These are phyloP conservation scores for Entophlyctis luteolus DNA, from an alignment of 192 early-diverging fungal genomes.

Conservation along the genomic window DNA sequence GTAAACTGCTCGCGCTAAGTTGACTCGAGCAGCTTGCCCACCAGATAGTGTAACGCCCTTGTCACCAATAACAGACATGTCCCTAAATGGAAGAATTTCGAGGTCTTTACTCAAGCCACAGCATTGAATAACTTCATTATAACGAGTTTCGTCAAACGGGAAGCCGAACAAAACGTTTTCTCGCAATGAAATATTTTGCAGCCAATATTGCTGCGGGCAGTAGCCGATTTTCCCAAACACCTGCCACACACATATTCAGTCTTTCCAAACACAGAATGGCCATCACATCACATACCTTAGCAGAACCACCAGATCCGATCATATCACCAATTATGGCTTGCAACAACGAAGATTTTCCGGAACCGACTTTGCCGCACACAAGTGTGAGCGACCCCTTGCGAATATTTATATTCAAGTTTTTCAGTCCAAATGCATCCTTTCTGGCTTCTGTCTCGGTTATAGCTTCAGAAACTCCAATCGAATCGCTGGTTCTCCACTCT, in stretches of 20 bases:
- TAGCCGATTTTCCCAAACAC: slow-evolving; percentile 61
- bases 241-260: slow-evolving; percentile 26
- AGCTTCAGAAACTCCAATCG: neutral
- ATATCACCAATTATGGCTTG: slow-evolving; percentile 79
- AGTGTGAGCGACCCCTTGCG: slow-evolving; percentile 60
- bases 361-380: slow-evolving; percentile 74
- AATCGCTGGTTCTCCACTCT: neutral
- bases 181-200: slow-evolving; percentile 66
- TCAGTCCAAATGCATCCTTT: slow-evolving; percentile 18
- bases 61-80: slow-evolving; percentile 38
- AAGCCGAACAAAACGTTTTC: slow-evolving; percentile 80
- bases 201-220: slow-evolving; percentile 67
- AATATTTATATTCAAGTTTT: slow-evolving; percentile 46
- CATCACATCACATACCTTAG: too few species aligned
- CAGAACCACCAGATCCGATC: slow-evolving; percentile 32
- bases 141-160: slow-evolving; percentile 42
- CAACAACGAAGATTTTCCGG: slow-evolving; percentile 79
- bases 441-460: neutral
- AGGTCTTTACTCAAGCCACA: slow-evolving; percentile 39
- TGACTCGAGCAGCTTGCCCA: slow-evolving; percentile 66
- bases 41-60: slow-evolving; percentile 60
- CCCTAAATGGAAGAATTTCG: slow-evolving; percentile 24
- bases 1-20: slow-evolving; percentile 52
- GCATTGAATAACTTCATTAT: slow-evolving; percentile 36
- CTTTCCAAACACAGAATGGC: too few species aligned